phyloP scores from a whole-genome alignment of 495 filamentous ascomycete species.

The Amorphotheca resinae region DNA sequence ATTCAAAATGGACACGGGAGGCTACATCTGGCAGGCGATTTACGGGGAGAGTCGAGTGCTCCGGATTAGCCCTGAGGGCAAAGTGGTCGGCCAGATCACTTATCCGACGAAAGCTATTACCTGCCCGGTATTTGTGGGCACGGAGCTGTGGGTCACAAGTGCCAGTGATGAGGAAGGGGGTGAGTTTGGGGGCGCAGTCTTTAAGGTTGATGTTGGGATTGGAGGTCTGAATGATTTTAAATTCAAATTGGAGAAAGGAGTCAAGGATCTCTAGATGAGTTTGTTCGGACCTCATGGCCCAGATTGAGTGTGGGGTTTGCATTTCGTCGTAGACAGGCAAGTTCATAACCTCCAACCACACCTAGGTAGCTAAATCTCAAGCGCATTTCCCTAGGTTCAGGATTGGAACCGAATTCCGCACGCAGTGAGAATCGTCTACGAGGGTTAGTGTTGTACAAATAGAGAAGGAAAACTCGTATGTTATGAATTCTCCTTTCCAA shows the following conservation, averaged over 20 bases:
- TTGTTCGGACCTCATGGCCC: no score
- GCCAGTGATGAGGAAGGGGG: conserved; percentile 40
- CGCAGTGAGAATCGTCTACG: no score
- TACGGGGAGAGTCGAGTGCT: conserved; percentile 59
- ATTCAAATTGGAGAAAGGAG: conserved; percentile 33
- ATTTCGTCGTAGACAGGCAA: no score
- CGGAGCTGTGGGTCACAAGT: conserved; percentile 63
- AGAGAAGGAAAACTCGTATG: no score
- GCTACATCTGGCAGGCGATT: conserved; percentile 66
- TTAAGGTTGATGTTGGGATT: conserved; percentile 54
- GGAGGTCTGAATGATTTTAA: conserved; percentile 43
- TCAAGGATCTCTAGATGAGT: not conserved
- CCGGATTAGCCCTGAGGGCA: conserved; percentile 50
- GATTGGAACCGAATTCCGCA: no score
- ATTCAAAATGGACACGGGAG: conserved; percentile 58
- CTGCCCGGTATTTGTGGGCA: conserved; percentile 61
- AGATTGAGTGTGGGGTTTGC: no score
- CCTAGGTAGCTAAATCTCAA: no score
- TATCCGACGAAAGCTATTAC: conserved; percentile 59
- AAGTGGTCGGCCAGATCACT: conserved; percentile 51
- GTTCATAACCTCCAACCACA: no score
- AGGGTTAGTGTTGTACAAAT: no score
- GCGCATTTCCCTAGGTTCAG: no score
- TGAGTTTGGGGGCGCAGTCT: conserved; percentile 51
- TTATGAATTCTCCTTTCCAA: no score